phyloP scores from a whole-genome alignment of 192 early-diverging fungal species.

The Backusella liffmaniae region DNA sequence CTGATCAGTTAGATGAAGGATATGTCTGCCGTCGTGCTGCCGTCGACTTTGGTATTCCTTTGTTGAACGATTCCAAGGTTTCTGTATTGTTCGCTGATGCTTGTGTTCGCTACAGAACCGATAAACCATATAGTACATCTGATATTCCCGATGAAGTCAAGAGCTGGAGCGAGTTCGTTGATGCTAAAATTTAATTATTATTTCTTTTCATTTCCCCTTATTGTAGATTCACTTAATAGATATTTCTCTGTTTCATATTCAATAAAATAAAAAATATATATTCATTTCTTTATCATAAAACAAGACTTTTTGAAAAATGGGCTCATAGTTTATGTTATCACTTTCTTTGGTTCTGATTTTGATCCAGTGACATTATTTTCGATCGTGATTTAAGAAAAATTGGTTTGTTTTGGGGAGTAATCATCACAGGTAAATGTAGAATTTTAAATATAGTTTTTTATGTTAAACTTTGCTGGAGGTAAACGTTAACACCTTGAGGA shows the following conservation, averaged over 20 bases:
- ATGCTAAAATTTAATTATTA: conserved; percentile 43
- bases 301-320: no score
- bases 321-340: background rate
- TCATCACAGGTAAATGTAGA: no score
- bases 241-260: conserved; percentile 7
- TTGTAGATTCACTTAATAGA: conserved; percentile 6
- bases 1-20: conserved; percentile 54
- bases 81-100: conserved; percentile 93
- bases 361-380: no score
- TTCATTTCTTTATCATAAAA: conserved; percentile 5
- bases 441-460: no score
- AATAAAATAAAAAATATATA: conserved; percentile 1
- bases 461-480: no score
- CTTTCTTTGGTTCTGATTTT: no score
- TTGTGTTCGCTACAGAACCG: conserved; percentile 20
- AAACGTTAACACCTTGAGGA: no score
- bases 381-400: no score
- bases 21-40: conserved; percentile 92
- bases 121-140: background rate
- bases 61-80: conserved; percentile 94
- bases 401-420: no score
- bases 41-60: conserved; percentile 93
- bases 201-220: background rate
- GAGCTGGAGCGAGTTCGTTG: conserved; percentile 69
- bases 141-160: conserved; percentile 64